phyloP scores from a whole-genome alignment of 1,139 yeast genomes.

The Sugiyamaella paludigena region DNA sequence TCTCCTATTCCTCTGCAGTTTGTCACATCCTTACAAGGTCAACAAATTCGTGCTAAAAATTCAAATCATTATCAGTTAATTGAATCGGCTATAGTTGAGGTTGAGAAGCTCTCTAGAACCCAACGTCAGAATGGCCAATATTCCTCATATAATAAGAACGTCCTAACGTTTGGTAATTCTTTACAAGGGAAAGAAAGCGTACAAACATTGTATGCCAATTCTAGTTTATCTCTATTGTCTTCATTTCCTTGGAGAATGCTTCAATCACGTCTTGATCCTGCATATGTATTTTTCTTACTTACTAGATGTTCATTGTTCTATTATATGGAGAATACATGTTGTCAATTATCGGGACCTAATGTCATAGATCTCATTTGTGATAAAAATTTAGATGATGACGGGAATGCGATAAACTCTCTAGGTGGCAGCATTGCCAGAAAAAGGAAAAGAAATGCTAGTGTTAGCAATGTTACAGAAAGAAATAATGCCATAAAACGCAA shows the following conservation, averaged over 20 bases:
- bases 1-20: not conserved
- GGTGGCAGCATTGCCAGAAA: too few species aligned
- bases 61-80: not conserved
- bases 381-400: too few species aligned
- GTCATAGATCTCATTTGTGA: too few species aligned
- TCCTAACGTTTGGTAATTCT: too few species aligned
- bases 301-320: slow-evolving; percentile 10
- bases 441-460: too few species aligned
- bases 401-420: too few species aligned
- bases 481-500: too few species aligned
- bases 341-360: too few species aligned
- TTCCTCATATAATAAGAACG: not conserved
- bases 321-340: not conserved
- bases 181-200: not conserved
- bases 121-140: not conserved
- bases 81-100: not conserved
- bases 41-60: not conserved
- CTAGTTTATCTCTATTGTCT: not conserved
- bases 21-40: not conserved
- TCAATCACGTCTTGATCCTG: slow-evolving; percentile 4
- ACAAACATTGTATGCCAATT: not conserved
- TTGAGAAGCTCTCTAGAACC: not conserved
- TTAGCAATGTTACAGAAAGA: too few species aligned
- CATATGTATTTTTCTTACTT: slow-evolving; percentile 3
- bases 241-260: slow-evolving; percentile 5